Conservation (phyloP, 164 flowering plant species). For the Vitis rotundifolia region DNA sequence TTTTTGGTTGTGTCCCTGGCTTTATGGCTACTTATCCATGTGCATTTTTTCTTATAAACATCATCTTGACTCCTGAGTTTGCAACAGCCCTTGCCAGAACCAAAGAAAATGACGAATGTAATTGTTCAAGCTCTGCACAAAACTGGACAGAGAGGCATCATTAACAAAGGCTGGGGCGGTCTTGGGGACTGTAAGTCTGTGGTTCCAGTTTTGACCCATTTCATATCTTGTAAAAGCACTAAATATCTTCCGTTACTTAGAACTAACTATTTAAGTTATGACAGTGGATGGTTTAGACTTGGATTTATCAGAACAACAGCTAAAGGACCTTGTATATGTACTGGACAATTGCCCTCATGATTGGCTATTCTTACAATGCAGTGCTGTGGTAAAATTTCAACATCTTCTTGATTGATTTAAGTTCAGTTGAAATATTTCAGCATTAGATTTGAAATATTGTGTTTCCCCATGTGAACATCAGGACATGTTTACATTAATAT, state of each 20-base stretch:
- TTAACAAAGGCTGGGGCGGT: conserved; percentile 79
- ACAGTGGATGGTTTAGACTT: neutral
- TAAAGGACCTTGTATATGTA: conserved; percentile 46
- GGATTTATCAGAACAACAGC: conserved; percentile 43
- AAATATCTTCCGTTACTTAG: neutral
- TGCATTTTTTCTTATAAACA: neutral
- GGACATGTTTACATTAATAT: no score
- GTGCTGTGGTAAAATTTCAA: conserved; percentile 50
- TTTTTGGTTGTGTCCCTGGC: no score
- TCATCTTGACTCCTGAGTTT: neutral
- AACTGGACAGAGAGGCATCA: conserved; percentile 63
- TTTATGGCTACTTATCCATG: no score
- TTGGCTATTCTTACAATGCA: conserved; percentile 56
- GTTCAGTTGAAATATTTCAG: no score
- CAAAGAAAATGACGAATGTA: conserved; percentile 54
- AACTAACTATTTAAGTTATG: neutral
- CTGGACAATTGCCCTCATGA: conserved; percentile 73
- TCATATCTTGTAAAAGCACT: neutral
- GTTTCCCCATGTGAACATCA: no score
- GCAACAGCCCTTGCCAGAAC: conserved; percentile 59
- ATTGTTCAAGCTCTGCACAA: conserved; percentile 53
- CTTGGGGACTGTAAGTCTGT: conserved; percentile 51
- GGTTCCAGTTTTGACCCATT: neutral
- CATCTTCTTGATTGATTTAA: neutral
- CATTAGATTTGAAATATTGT: no score